Base-by-base conservation (phyloP, 1,284 basidiomycete species). In the Ganoderma lucidum region DNA sequence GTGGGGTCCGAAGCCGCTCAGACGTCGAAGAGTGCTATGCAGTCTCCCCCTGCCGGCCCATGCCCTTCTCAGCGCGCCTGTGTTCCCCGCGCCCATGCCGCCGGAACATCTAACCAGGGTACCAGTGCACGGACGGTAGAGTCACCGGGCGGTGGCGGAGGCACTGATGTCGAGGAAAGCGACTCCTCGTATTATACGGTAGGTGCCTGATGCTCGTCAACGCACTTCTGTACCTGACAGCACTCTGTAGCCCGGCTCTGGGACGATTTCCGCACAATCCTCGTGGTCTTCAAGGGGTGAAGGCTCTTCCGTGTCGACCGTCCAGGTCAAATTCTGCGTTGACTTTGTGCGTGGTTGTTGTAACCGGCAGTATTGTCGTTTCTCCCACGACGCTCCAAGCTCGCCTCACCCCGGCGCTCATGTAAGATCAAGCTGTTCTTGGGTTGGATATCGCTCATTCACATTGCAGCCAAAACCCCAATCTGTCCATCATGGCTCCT, bases 261-360 rank as follows among this genome's bases (percentile, higher is more conserved):
- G 53, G 9, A 55, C 35, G 17, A 51, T 69, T 17, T 53, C 68
- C 4, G 55, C 61, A 2, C 64, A 69, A 15, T 63, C 64, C 17
- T 69, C 68, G 1, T 23, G 58, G 23, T 62, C 68, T 8, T 65
- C 68, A 5, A 62, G 63, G 12, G 68, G 17, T 3, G 55, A n/a
- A 10, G 6, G 30, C 5, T 69, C 68, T 23, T 69, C 68, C 6
- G 58, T 12, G 9, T 45, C 39, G 5, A 63, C 45, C 9, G 56
- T 39, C 10, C 23, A 10, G 35, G 19, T 60, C 4, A 15, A 14
- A 6, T 51, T 62, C 1, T 73, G 72, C 37, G 67, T 53, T 12
- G 64, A 70, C 35, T 70, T 55, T 48, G n/a, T 68, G 1, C 42
- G 42, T 17, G 70, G 72, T 12, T 37, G 42, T n/a, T 73, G 72